A percentile compares a stretch with the other conserved stretches of the same genome.
Evolutionary conservation across 2,329 filamentous ascomycete genomes (phyloP).

Genomic region (Clonostachys chloroleuca): DNA sequence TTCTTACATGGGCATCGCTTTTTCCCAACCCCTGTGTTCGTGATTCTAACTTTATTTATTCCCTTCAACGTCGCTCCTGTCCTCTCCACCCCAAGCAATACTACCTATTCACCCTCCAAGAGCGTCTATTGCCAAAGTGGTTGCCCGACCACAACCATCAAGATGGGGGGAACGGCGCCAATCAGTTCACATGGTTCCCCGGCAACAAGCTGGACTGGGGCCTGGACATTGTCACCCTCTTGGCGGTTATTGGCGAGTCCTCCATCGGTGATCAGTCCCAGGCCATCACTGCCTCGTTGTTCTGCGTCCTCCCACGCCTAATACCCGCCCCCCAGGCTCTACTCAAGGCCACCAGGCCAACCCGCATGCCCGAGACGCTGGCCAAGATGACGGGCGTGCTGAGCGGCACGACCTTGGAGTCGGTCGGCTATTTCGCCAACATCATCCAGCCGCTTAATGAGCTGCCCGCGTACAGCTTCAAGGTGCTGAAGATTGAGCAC

Average conservation of each 20-base stretch:
- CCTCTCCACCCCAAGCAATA: no score
- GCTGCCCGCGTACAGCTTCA: constrained; percentile 40
- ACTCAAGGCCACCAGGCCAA: constrained; percentile 49
- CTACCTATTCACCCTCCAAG: no score
- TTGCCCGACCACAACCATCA: no score
- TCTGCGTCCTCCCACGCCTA: constrained; percentile 54
- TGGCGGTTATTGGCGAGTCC: constrained; percentile 59
- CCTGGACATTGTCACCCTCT: constrained; percentile 57
- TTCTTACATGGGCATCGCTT: no score
- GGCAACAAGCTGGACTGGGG: constrained; percentile 39
- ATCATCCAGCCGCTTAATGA: constrained; percentile 53
- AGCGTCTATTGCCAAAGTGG: no score
- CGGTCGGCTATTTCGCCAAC: constrained; percentile 58
- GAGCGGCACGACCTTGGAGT: constrained; percentile 47
- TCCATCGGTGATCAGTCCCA: constrained; percentile 54
- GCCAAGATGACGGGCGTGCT: constrained; percentile 55
- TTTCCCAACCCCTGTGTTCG: no score
- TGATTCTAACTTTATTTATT: no score
- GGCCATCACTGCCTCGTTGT: constrained; percentile 51
- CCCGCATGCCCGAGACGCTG: constrained; percentile 47
- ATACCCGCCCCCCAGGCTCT: constrained; percentile 60
- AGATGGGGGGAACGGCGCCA: constrained; percentile 3
- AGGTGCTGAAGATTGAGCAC: constrained; percentile 43
- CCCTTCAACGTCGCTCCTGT: no score
- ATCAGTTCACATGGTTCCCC: constrained; percentile 38